phyloP scores from a whole-genome alignment of 164 flowering plant species.

The Echeveria elegans region DNA sequence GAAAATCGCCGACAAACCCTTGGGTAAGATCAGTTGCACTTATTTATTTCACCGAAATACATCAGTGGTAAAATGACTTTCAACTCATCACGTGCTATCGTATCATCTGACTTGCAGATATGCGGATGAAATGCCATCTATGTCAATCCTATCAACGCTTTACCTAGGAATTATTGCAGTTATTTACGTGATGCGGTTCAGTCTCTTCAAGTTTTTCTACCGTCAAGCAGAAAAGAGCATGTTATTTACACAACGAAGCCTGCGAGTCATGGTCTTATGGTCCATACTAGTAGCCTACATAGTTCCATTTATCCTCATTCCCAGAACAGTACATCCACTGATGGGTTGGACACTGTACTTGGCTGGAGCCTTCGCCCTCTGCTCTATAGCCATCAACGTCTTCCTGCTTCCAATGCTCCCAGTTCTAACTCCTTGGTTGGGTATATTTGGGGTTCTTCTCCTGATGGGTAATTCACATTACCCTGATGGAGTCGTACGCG shows the following conservation, averaged over 20 bases:
- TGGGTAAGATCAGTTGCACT: conserved; percentile 59
- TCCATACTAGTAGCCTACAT: conserved; percentile 57
- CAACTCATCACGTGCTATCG: not conserved
- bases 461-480: conserved; percentile 91
- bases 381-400: conserved; percentile 39
- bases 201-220: conserved; percentile 61
- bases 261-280: conserved; percentile 52
- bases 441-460: conserved; percentile 49
- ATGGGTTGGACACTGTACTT: conserved; percentile 81
- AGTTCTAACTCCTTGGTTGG: conserved; percentile 52
- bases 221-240: conserved; percentile 48
- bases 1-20: conserved; percentile 59
- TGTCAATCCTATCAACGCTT: conserved; percentile 34
- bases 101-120: conserved; percentile 38
- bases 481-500: conserved; percentile 60
- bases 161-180: conserved; percentile 53
- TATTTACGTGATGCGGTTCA: conserved; percentile 58
- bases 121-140: conserved; percentile 50
- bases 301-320: conserved; percentile 63
- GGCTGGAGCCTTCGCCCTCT: conserved; percentile 52
- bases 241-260: conserved; percentile 29
- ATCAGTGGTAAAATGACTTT: too few species aligned
- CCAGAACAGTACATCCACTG: conserved; percentile 67
- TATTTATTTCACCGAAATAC: too few species aligned
- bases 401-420: conserved; percentile 59